Conservation (phyloP, 106 monocot genomes). For the Apostasia ramifera region DNA sequence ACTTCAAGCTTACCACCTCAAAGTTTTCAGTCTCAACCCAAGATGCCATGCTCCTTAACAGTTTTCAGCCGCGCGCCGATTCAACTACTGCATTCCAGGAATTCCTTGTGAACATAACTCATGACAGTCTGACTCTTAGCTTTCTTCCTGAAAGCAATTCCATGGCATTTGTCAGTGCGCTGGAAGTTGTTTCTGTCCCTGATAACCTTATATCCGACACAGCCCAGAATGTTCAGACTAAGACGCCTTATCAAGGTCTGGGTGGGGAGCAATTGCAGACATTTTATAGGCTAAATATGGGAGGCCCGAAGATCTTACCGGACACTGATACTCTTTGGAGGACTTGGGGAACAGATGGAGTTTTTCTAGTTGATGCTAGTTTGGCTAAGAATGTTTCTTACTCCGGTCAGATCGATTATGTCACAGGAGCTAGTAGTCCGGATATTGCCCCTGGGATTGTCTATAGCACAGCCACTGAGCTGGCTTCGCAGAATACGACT, state of each 20-base stretch:
- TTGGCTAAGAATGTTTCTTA: slow-evolving; percentile 9
- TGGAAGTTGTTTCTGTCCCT: slow-evolving; percentile 10
- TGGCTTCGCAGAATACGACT: slow-evolving; percentile 10
- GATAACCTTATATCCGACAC: slow-evolving; percentile 37
- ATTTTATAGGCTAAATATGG: slow-evolving; percentile 76
- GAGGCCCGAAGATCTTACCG: slow-evolving; percentile 31
- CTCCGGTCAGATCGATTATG: slow-evolving; percentile 5
- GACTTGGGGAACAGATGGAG: slow-evolving; percentile 51
- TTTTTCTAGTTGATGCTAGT: slow-evolving; percentile 16
- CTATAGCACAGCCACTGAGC: slow-evolving; percentile 35
- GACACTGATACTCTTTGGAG: slow-evolving; percentile 57
- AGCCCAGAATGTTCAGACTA: slow-evolving; percentile 33
- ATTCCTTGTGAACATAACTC: not conserved
- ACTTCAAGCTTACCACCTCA: slow-evolving; percentile 3
- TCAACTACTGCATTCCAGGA: slow-evolving; percentile 5
- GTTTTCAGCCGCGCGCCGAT: not conserved
- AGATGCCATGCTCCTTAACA: not conserved
- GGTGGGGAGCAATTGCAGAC: slow-evolving; percentile 41
- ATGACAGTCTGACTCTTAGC: not conserved
- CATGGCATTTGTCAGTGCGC: slow-evolving; percentile 4
- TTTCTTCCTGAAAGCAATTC: slow-evolving; percentile 3
- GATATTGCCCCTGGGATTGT: slow-evolving; percentile 47
- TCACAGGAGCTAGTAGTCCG: slow-evolving; percentile 23
- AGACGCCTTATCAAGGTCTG: slow-evolving; percentile 24
- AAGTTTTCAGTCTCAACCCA: slow-evolving; percentile 7